Evolutionary conservation across 2,329 filamentous ascomycete species (phyloP), one percentile per base, ranked within the genome.

Genomic region (Pseudogymnoascus sp.): DNA sequence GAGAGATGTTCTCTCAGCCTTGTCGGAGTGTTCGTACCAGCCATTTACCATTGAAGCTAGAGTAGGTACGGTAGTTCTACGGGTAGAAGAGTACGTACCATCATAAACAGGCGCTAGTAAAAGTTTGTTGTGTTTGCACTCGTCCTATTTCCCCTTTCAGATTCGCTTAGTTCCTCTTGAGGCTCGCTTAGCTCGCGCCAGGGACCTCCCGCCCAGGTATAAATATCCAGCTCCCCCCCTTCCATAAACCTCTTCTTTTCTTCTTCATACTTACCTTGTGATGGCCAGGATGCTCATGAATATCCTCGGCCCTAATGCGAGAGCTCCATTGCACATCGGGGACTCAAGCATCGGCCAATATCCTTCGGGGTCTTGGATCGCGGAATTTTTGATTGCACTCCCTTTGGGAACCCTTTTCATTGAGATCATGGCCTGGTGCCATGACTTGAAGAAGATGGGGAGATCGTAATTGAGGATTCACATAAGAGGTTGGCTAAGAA

Each of bases 311-410:
- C 75, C 78, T 75, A 71, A 72, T 74, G 73, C 74, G 76, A 78
- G 77, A 76, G 77, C 78, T 79, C 77, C 78, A 80, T 80, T 80
- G 78, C 78, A 80, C 78, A 79, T 68, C 78, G 78, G 75, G 78
- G 78, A 72, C 77, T 76, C 77, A 73, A 75, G 72, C 69, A 75
- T 67, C 72, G 74, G 78, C 77, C 76, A 79, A 78, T 75, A 76
- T 76, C 74, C 71, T 80, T 77, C 76, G 77, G 78, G 76, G 74
- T 73, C 76, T 75, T 77, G 73, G 75, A 72, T 75, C 75, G 77
- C 76, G 76, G 72, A 79, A 79, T 79, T 78, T 80, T 80, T 80
- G 78, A 75, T 78, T 74, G 75, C 70, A 71, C 68, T 70, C 72
- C 41, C 61, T 60, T 14, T 33, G 40, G 61, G 61, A 40, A 50